Percentiles rank a stretch among this genome's conserved stretches.
Conservation (phyloP, 2,329 filamentous ascomycete genomes). For the Pseudogymnoascus sp. region DNA sequence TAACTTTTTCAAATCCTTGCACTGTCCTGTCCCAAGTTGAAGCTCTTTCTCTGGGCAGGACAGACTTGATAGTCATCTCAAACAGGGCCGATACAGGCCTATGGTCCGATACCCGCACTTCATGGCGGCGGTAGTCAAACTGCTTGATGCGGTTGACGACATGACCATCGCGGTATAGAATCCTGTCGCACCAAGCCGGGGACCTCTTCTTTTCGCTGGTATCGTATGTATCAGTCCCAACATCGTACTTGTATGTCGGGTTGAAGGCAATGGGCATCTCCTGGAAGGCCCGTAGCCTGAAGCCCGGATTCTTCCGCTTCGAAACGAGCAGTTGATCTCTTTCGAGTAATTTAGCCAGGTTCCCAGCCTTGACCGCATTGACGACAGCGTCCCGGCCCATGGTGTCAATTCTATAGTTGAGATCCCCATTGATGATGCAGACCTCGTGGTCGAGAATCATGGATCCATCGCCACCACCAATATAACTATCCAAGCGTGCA, state of each 20-base stretch:
- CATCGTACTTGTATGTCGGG: constrained; percentile 97
- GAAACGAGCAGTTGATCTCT: constrained; percentile 89
- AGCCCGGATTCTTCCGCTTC: constrained; percentile 78
- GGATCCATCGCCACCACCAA: constrained; percentile 86
- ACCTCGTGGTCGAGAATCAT: constrained; percentile 97
- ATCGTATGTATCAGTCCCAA: constrained; percentile 89
- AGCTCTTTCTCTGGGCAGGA: constrained; percentile 58
- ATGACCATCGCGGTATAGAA: constrained; percentile 75
- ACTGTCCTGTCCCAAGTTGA: constrained; percentile 64
- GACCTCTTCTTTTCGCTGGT: constrained; percentile 88
- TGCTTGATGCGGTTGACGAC: constrained; percentile 79
- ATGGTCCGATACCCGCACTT: constrained; percentile 86
- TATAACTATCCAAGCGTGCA: constrained; percentile 66
- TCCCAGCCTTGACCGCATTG: constrained; percentile 69
- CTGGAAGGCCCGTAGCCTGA: constrained; percentile 81
- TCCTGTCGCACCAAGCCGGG: constrained; percentile 91
- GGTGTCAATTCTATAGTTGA: constrained; percentile 97
- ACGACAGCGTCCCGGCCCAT: constrained; percentile 93
- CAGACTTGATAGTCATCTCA: constrained; percentile 73
- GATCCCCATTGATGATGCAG: constrained; percentile 90
- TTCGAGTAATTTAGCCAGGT: constrained; percentile 78
- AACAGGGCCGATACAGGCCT: constrained; percentile 83
- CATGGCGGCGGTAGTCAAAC: constrained; percentile 78
- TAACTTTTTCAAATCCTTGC: constrained; percentile 64
- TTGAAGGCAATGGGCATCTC: constrained; percentile 86